Evolutionary conservation across 768 basidiomycete genomes (phyloP), one percentile per base, ranked within the genome.

Genomic region (Tubosaeta sp.): DNA sequence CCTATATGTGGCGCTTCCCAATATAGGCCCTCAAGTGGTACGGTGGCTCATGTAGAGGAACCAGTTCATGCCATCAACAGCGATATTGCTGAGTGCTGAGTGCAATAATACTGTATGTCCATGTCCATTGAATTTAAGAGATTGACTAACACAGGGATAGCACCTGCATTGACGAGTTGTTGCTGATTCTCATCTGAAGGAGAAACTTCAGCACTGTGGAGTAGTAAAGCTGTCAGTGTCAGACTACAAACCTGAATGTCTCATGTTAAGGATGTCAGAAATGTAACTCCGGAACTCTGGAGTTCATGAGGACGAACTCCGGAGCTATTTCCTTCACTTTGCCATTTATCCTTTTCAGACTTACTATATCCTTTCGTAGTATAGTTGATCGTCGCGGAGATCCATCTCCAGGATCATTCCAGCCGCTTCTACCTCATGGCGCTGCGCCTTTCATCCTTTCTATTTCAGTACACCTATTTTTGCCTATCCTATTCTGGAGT

Each of bases 91-190:
- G 60, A 99, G 72, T 6, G 96, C 96, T 11, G 96, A 7, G 96
- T 99, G 71, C 96, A 99, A 68, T 99, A 99, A 65, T 99, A 99
- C 68, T 99, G 96, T 2, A 99, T 96, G 65, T 99, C 96, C n/a
- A 95, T 99, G 68, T 99, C 96, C 43, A 89, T 84, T 5, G 91
- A 94, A 66, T 94, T 95, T 55, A 99, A 76, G 30, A 99, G 77
- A 63, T 86, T 87, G 58, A 99, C 96, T 11, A 95, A 81, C 27
- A 98, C 96, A 14, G 96, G 96, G 52, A 99, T 97, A 19, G 96
- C 96, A 4, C 96, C 96, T 25, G 96, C 96, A 59, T 93, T 94
- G 59, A 99, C 96, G 49, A 99, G 86, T 61, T 98, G 95, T 63
- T 98, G 95, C 48, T 96, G 79, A 69, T 99, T 99, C 74, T 99